phyloP scores from a whole-genome alignment of 1,284 basidiomycete species.

The Lignosus rhinocerotis region DNA sequence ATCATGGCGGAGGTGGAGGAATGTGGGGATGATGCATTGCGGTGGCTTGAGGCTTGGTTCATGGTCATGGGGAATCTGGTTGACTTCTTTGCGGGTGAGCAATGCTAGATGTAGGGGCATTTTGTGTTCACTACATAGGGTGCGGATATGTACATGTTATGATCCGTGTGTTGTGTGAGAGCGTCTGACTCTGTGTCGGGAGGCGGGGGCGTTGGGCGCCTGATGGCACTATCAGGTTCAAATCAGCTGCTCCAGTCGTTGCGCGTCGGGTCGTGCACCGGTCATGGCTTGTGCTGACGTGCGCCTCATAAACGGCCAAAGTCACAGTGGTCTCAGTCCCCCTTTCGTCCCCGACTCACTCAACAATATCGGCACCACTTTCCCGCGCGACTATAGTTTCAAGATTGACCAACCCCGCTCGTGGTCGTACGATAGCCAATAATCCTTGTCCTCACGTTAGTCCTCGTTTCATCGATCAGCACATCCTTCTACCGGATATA shows the following conservation, averaged over 20 bases:
- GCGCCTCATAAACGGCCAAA: conserved; percentile 18
- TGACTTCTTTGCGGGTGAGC: conserved; percentile 35
- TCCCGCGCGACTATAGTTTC: conserved; percentile 8
- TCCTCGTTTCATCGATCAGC: conserved; percentile 27
- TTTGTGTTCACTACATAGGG: background rate
- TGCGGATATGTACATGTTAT: background rate
- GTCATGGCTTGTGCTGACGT: conserved; percentile 8
- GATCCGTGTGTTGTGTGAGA: background rate
- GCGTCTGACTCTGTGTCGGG: conserved; percentile 11
- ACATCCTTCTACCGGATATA: conserved; percentile 28
- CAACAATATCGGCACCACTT: conserved; percentile 18
- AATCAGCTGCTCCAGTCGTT: conserved; percentile 18
- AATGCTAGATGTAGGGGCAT: background rate
- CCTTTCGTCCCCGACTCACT: conserved; percentile 5
- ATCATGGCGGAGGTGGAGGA: conserved; percentile 51
- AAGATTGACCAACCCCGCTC: conserved; percentile 3
- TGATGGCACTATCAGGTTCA: background rate
- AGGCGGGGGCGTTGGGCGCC: conserved; percentile 4
- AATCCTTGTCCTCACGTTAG: conserved; percentile 18
- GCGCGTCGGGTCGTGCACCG: background rate
- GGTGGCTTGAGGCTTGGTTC: conserved; percentile 75
- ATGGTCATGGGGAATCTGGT: conserved; percentile 67
- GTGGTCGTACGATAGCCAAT: conserved; percentile 30
- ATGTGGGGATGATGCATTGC: conserved; percentile 34
- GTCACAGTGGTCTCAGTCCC: conserved; percentile 10